Percentiles rank a stretch among this genome's conserved stretches.
Conservation (phyloP, 2,329 filamentous ascomycete genomes). For the Colletotrichum filicis region DNA sequence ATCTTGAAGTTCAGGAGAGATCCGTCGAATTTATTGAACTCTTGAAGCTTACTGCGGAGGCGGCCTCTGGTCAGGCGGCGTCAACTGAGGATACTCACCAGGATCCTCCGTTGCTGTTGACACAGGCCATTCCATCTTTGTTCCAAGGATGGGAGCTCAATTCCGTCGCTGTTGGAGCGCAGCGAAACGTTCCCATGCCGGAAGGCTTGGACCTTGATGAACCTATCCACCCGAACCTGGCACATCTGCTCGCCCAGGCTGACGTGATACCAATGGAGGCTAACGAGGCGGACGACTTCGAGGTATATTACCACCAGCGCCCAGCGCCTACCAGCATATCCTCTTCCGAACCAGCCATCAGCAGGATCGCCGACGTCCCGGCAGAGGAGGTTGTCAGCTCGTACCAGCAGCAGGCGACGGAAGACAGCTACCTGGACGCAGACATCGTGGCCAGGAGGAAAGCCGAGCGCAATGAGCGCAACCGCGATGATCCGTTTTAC, state of each 20-base stretch:
- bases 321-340: constrained; percentile 62
- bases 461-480: constrained; percentile 81
- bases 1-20: constrained; percentile 93
- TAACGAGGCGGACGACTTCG: constrained; percentile 74
- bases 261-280: constrained; percentile 60
- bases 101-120: constrained; percentile 85
- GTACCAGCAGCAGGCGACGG: constrained; percentile 69
- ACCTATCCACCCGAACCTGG: constrained; percentile 82
- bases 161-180: constrained; percentile 85
- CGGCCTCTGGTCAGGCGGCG: constrained; percentile 73
- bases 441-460: constrained; percentile 80
- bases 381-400: constrained; percentile 60
- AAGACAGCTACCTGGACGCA: constrained; percentile 76
- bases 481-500: constrained; percentile 96
- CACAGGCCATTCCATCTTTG: constrained; percentile 88
- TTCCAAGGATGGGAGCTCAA: constrained; percentile 91
- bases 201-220: constrained; percentile 81
- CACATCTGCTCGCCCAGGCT: constrained; percentile 71
- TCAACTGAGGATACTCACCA: constrained; percentile 63
- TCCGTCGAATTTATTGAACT: constrained; percentile 93
- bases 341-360: constrained; percentile 66
- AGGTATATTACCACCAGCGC: constrained; percentile 71
- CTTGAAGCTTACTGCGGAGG: constrained; percentile 87
- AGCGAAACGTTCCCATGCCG: constrained; percentile 86
- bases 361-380: constrained; percentile 57